These are phyloP conservation scores for Mycena indigotica DNA, from an alignment of 768 basidiomycete genomes.

Conservation along the genomic window DNA sequence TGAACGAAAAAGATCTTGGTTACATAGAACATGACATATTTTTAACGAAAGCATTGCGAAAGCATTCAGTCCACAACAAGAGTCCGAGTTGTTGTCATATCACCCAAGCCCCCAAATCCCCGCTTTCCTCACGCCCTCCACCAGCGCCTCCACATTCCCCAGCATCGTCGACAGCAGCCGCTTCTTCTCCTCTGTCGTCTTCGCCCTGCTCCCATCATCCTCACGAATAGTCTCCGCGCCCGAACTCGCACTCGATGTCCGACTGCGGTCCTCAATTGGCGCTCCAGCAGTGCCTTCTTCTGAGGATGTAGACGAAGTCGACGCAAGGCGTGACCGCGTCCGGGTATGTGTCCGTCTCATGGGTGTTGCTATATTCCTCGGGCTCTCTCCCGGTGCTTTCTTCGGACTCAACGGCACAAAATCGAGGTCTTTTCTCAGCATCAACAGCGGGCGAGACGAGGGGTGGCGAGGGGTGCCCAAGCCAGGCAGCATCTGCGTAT, in stretches of 20 bases:
- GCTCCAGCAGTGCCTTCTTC: not conserved
- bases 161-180: slow-evolving; percentile 77
- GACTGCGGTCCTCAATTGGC: not conserved
- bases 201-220: slow-evolving; percentile 26
- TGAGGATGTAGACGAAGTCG: slow-evolving; percentile 1
- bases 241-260: not conserved
- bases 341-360: slow-evolving; percentile 10
- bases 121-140: slow-evolving; percentile 83
- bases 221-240: slow-evolving; percentile 13
- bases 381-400: slow-evolving; percentile 36
- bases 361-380: not conserved
- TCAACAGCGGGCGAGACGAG: slow-evolving; percentile 56
- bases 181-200: slow-evolving; percentile 83
- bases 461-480: slow-evolving; percentile 29
- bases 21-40: no score
- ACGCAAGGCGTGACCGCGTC: slow-evolving; percentile 16
- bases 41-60: slow-evolving; percentile 1
- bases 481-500: slow-evolving; percentile 22
- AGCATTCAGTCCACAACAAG: not conserved
- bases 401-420: slow-evolving; percentile 73
- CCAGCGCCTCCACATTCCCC: slow-evolving; percentile 89
- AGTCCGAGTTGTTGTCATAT: no score
- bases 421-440: slow-evolving; percentile 73
- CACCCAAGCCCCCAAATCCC: slow-evolving; percentile 81
- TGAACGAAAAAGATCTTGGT: no score